Base-by-base conservation (phyloP, 306 rosid species). In the Ochetophila trinervis region DNA sequence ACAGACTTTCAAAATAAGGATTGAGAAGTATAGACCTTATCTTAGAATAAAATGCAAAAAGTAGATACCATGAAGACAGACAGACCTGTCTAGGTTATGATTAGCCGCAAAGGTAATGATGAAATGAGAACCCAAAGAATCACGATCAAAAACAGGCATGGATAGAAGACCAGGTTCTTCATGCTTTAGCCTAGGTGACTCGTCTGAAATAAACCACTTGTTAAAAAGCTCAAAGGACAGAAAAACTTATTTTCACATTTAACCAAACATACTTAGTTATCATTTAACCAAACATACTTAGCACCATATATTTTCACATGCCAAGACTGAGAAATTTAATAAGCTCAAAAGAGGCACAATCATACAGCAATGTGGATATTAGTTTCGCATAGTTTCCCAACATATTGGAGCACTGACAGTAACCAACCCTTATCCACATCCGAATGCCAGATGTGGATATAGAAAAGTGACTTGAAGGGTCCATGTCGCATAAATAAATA, bases 101-200 rank as follows among this genome's bases (percentile, higher is more conserved):
- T 79, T 87, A 65, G 97, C 84, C 71, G 88, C 81, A 76, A 93
- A 76, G 56, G 99, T 93, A 77, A 93, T 73, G 5, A 74, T 68
- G 77, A 93, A 93, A 72, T 90, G 99, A 62, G 99, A 93, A 67
- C 99, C 97, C 47, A 86, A 76, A 37, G 85, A 72, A 63, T 90
- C 88, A 27, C 97, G 86, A 50, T 83, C 88, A 71, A 88, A 87
- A 63, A 90, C 66, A 52, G 97, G 74, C 97, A 93, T 90, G 2
- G 97, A 86, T 6, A 93, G 72, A 74, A 93, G 86, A 51, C 97
- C 97, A 22, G 83, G 76, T 52, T 72, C 86, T 71, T 90, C 87
- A 77, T 93, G 99, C 78, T 87, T 90, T 50, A 87, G 84, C 75
- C 71, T 84, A 19, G 97, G 89, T 12, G 65, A 37, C 88, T 93